Percentiles rank a stretch among this genome's conserved stretches.
Evolutionary conservation across 129 eudicot species (phyloP).

Genomic region (Artemisia annua): DNA sequence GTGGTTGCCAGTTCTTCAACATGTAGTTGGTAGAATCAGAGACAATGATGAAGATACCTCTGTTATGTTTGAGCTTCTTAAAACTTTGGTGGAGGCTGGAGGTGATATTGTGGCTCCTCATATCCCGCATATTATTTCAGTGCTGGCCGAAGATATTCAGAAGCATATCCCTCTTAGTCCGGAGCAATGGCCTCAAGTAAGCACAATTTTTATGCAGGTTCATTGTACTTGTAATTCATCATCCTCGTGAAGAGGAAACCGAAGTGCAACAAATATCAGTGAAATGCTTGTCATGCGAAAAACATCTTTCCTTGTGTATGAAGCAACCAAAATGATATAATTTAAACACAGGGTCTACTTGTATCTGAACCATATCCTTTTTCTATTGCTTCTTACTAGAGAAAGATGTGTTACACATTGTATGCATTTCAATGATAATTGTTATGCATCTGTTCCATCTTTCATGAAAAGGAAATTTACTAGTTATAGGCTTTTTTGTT

Average conservation of each 20-base stretch:
- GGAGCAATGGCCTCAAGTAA: conserved; percentile 74
- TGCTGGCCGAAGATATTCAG: conserved; percentile 47
- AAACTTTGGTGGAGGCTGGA: conserved; percentile 72
- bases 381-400: not conserved
- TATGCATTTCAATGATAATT: not conserved
- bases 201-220: not conserved
- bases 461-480: not conserved
- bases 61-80: conserved; percentile 61
- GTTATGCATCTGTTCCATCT: conserved; percentile 1
- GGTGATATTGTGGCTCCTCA: conserved; percentile 58
- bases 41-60: conserved; percentile 57
- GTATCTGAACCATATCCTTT: not conserved
- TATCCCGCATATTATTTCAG: conserved; percentile 50
- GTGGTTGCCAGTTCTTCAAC: conserved; percentile 75
- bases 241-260: too few relatives aligned
- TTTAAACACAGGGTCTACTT: not conserved
- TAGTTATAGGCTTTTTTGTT: not conserved
- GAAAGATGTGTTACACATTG: not conserved
- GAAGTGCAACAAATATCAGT: too few relatives aligned
- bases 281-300: too few relatives aligned
- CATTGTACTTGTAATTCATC: not conserved
- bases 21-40: conserved; percentile 52
- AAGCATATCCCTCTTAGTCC: conserved; percentile 51
- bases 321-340: too few relatives aligned
- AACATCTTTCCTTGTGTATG: too few relatives aligned